These are phyloP conservation scores for Dioscorea alata DNA, from an alignment of 106 monocot species.

Conservation along the genomic window DNA sequence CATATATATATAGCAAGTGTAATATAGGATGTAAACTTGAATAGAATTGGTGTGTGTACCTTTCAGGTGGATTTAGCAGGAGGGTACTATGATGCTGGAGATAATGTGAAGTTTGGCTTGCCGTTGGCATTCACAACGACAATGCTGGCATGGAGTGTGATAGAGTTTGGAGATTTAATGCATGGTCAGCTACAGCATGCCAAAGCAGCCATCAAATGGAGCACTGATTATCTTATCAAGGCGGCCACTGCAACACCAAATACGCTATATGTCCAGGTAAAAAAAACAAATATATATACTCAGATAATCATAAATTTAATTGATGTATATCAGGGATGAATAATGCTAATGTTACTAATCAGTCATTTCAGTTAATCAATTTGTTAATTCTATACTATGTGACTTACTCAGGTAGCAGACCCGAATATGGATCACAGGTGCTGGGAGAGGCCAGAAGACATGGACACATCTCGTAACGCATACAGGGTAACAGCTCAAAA, in stretches of 20 bases:
- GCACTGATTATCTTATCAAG: conserved; percentile 70
- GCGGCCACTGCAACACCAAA: conserved; percentile 49
- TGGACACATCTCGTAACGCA: conserved; percentile 68
- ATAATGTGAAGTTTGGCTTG: conserved; percentile 52
- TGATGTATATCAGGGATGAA: too few species aligned
- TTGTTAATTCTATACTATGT: not conserved
- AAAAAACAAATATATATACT: too few species aligned
- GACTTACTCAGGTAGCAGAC: conserved; percentile 45
- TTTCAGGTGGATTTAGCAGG: conserved; percentile 57
- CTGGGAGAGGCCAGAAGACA: conserved; percentile 91
- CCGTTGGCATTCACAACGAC: conserved; percentile 64
- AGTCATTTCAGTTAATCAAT: too few species aligned
- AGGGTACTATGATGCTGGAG: conserved; percentile 52
- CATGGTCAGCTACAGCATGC: conserved; percentile 44
- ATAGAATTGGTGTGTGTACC: not conserved
- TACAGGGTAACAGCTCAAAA: conserved; percentile 54
- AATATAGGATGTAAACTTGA: not conserved
- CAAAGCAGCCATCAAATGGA: conserved; percentile 54
- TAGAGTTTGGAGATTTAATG: conserved; percentile 58
- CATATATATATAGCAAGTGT: too few species aligned
- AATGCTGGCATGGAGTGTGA: conserved; percentile 72
- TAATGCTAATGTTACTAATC: too few species aligned
- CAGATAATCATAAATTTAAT: too few species aligned
- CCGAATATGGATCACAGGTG: conserved; percentile 63
- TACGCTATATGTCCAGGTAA: conserved; percentile 49